These are phyloP conservation scores for Fraxinus paxiana DNA, from an alignment of 305 asterid genomes.

Conservation along the genomic window DNA sequence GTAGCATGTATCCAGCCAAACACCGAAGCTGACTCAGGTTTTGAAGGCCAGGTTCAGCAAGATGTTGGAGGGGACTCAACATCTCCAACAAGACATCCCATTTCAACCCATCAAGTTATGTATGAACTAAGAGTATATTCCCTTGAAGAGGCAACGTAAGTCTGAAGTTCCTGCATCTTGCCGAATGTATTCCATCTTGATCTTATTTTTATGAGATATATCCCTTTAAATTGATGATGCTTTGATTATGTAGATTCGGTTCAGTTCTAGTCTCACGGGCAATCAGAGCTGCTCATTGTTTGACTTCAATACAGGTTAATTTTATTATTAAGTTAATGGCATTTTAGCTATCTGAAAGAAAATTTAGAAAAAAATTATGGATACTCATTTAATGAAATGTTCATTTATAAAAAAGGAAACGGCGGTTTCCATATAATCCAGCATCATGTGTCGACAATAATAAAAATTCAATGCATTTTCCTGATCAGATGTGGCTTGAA, in stretches of 20 bases:
- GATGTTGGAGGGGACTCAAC: slow-evolving; percentile 73
- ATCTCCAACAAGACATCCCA: slow-evolving; percentile 94
- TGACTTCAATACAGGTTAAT: slow-evolving; percentile 94
- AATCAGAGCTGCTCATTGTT: slow-evolving; percentile 96
- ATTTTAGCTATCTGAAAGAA: neutral
- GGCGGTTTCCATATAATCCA: neutral
- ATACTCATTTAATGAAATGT: neutral
- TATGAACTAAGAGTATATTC: slow-evolving; percentile 95
- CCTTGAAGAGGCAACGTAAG: slow-evolving; percentile 92
- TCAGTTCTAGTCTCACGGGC: slow-evolving; percentile 75
- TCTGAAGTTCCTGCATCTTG: slow-evolving; percentile 15
- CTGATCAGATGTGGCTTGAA: neutral
- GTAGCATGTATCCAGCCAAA: slow-evolving; percentile 86
- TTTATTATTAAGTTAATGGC: slow-evolving; percentile 8
- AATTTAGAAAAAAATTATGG: neutral
- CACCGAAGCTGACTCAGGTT: slow-evolving; percentile 66
- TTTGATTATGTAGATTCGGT: slow-evolving; percentile 64
- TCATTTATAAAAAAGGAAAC: neutral
- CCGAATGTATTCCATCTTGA: slow-evolving; percentile 4
- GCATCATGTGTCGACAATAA: neutral
- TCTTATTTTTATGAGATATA: neutral
- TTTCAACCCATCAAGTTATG: slow-evolving; percentile 75
- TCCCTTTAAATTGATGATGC: slow-evolving; percentile 20
- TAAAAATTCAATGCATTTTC: neutral
- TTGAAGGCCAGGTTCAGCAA: slow-evolving; percentile 60